Evolutionary conservation across 352 stramenopile species (phyloP).

Genomic region (Phytophthora ohioensis): DNA sequence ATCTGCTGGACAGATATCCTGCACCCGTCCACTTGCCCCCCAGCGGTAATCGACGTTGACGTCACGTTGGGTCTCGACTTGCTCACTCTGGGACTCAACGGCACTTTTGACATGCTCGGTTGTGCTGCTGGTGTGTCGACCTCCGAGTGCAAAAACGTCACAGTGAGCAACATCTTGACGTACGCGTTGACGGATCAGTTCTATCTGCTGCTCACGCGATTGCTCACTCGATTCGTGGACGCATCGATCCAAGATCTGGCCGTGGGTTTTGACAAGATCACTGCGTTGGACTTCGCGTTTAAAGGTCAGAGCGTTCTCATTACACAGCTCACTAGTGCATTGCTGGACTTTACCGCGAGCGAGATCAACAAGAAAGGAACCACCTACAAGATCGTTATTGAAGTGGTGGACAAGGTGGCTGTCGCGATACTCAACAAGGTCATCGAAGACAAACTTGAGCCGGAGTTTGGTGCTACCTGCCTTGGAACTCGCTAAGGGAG

Average conservation of each 20-base stretch:
- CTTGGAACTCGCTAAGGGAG: conserved; percentile 28
- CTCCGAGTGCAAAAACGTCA: conserved; percentile 43
- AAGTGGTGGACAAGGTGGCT: conserved; percentile 41
- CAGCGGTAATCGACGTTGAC: conserved; percentile 39
- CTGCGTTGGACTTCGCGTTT: conserved; percentile 54
- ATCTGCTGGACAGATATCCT: conserved; percentile 57
- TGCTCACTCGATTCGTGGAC: conserved; percentile 45
- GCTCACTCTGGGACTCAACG: conserved; percentile 30
- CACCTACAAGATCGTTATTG: conserved; percentile 51
- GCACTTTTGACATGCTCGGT: conserved; percentile 37
- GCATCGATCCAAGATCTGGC: conserved; percentile 37
- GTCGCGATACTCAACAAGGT: conserved; percentile 56
- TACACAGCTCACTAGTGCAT: conserved; percentile 47
- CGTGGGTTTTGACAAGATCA: conserved; percentile 41
- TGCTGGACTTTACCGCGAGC: conserved; percentile 49
- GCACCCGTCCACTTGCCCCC: conserved; percentile 37
- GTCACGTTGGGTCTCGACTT: conserved; percentile 39
- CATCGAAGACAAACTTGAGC: conserved; percentile 48
- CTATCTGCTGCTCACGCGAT: conserved; percentile 34
- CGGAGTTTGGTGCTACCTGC: conserved; percentile 53
- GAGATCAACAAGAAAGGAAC: conserved; percentile 73
- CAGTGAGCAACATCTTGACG: conserved; percentile 45
- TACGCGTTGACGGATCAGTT: conserved; percentile 35
- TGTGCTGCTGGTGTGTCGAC: conserved; percentile 29
- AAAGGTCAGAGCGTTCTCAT: conserved; percentile 48